These are phyloP conservation scores for Nepenthes alata DNA, from an alignment of 179 eudicot species.

Conservation along the genomic window DNA sequence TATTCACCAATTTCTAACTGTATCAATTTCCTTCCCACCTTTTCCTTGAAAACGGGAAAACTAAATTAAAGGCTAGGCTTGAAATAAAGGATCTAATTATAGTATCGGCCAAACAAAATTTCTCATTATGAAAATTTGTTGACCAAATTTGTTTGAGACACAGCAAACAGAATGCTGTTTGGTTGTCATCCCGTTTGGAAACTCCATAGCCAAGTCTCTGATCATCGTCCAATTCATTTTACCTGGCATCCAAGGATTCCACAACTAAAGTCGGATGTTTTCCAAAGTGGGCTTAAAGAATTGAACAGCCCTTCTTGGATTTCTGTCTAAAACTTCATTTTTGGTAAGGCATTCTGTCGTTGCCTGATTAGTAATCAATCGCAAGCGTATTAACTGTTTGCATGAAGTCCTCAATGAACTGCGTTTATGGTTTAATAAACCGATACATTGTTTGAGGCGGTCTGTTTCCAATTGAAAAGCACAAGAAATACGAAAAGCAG, in stretches of 20 bases:
- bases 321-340: no score
- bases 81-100: no score
- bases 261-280: not conserved
- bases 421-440: not conserved
- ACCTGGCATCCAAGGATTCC: not conserved
- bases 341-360: not conserved
- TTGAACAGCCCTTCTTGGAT: no score
- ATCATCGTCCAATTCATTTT: constrained; percentile 5
- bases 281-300: no score
- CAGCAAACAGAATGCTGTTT: not conserved
- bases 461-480: not conserved
- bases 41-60: no score
- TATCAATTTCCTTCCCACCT: no score
- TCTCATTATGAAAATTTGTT: constrained; percentile 8
- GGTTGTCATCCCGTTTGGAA: constrained; percentile 7
- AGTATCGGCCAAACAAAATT: no score
- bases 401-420: not conserved
- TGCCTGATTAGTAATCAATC: not conserved
- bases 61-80: no score
- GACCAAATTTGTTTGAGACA: constrained; percentile 12
- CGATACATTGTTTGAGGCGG: not conserved
- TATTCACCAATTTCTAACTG: no score
- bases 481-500: not conserved
- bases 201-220: constrained; percentile 9
- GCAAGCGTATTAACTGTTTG: not conserved